Conservation (phyloP, 2,329 filamentous ascomycete species). For the Massarina eburnea region DNA sequence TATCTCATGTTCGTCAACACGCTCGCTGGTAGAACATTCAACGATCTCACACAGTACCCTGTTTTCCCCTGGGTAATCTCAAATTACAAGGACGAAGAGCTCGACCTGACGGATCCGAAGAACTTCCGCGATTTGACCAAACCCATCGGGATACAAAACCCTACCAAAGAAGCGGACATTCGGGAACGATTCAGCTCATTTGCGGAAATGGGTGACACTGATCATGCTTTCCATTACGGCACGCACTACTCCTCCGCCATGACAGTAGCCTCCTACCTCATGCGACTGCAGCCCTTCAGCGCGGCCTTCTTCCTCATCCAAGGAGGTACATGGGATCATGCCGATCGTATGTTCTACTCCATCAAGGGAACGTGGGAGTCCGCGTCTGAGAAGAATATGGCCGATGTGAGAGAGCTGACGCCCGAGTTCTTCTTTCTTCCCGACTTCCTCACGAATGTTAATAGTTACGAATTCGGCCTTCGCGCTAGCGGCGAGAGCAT, state of each 20-base stretch:
- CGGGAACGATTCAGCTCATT: constrained; percentile 83
- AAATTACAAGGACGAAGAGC: constrained; percentile 90
- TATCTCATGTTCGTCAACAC: constrained; percentile 99
- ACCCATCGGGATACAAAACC: constrained; percentile 91
- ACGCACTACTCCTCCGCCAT: constrained; percentile 99
- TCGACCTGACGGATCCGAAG: constrained; percentile 81
- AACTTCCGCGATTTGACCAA: constrained; percentile 91
- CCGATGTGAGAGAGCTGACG: constrained; percentile 90
- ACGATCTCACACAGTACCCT: constrained; percentile 96
- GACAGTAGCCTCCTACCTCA: constrained; percentile 96
- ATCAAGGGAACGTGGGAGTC: constrained; percentile 90
- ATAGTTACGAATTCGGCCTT: constrained; percentile 89
- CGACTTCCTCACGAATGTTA: constrained; percentile 91
- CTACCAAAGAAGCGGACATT: constrained; percentile 74
- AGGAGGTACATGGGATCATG: constrained; percentile 94
- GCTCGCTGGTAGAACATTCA: constrained; percentile 94
- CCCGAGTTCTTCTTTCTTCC: constrained; percentile 97
- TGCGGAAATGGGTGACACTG: constrained; percentile 81
- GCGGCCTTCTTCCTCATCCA: constrained; percentile 93
- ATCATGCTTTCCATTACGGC: constrained; percentile 89
- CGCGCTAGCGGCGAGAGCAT: constrained; percentile 80
- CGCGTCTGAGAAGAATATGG: constrained; percentile 85
- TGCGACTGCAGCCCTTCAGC: constrained; percentile 92
- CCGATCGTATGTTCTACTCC: constrained; percentile 92
- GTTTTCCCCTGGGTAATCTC: constrained; percentile 97